Base-by-base conservation (phyloP, 73 alveolate genomes). In the Paramecium sonneborni region DNA sequence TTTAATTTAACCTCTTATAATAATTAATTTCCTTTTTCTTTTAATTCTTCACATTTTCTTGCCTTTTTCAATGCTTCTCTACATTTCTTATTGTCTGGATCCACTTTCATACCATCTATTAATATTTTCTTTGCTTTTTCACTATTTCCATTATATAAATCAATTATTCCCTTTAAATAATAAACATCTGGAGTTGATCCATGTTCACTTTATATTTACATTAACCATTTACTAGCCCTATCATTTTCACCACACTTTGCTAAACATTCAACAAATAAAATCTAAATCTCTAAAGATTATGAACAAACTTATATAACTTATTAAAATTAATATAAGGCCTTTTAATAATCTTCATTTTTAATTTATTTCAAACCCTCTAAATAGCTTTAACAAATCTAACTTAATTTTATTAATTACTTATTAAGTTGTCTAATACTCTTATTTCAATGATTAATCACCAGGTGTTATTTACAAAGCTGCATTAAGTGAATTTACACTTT, bases 1-100 rank as follows among this genome's bases (percentile, higher is more conserved):
- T 93, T 85, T 62, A 62, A 96, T 28, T 96, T 92, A 10, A 93
- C 93, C 44, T 68, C 90, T 86, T 95, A 89, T 72, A 98, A 94
- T 41, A 88, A 69, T n/a, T 94, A 72, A 57, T 95, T 96, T 41
- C 98, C 99, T 92, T 94, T 97, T 21, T 92, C 95, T 93, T 98
- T 98, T 24, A 97, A 89, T 43, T 85, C 93, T 26, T 98, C 98
- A 37, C 94, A 52, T 85, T 94, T 95, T 58, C 94, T 88, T 10
- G 96, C 85, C 32, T 85, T 96, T 52, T 87, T 94, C 44, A 88
- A 58, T 12, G 96, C 96, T 88, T 87, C 92, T 86, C 95, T 91
- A 48, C 95, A 92, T 30, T 62, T 86, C 21, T 62, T 90, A 85
- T 93, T 82, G 84, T 96, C 98, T 14, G 99, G 98, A 87, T 96